Evolutionary conservation across 164 flowering plant genomes (phyloP).

Genomic region (Paratinospora sagittata): DNA sequence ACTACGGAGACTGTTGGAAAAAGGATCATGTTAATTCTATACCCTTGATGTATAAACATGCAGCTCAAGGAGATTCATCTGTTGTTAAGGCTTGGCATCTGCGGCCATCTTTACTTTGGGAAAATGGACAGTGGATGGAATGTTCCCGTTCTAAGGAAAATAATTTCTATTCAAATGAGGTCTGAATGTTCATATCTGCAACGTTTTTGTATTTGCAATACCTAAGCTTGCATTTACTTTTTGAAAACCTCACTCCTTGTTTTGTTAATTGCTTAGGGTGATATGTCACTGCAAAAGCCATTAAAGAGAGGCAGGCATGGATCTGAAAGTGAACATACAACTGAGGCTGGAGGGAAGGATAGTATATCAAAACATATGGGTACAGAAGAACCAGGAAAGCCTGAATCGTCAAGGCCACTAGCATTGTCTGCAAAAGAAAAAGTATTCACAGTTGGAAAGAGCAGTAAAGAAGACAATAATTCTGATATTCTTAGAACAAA

Average conservation of each 20-base stretch:
- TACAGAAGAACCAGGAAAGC: slow-evolving; percentile 30
- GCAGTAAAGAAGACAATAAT: slow-evolving; percentile 33
- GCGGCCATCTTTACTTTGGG: slow-evolving; percentile 76
- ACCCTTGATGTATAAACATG: slow-evolving; percentile 4
- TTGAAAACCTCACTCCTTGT: not conserved
- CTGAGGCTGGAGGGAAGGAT: slow-evolving; percentile 39
- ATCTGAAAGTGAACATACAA: slow-evolving; percentile 21
- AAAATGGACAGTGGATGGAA: slow-evolving; percentile 77
- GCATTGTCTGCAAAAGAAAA: slow-evolving; percentile 50
- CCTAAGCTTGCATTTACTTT: not conserved
- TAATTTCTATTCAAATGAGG: slow-evolving; percentile 38
- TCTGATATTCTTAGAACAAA: slow-evolving; percentile 38
- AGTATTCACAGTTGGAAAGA: slow-evolving; percentile 60
- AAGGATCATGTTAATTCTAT: slow-evolving; percentile 1
- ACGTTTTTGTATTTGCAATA: not conserved
- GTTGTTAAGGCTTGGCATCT: slow-evolving; percentile 73
- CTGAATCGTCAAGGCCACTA: slow-evolving; percentile 34
- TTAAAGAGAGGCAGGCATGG: slow-evolving; percentile 34
- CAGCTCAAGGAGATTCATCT: slow-evolving; percentile 66
- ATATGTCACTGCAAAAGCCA: slow-evolving; percentile 68
- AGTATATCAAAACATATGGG: slow-evolving; percentile 23
- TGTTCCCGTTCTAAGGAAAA: slow-evolving; percentile 37
- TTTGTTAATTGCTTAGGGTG: slow-evolving; percentile 44
- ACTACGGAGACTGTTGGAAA: not conserved
- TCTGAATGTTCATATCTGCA: slow-evolving; percentile 18